A percentile compares a stretch with the other conserved stretches of the same genome.
These are phyloP conservation scores for Geotrichum bryndzae DNA, from an alignment of 1,139 yeast species.

Conservation along the genomic window DNA sequence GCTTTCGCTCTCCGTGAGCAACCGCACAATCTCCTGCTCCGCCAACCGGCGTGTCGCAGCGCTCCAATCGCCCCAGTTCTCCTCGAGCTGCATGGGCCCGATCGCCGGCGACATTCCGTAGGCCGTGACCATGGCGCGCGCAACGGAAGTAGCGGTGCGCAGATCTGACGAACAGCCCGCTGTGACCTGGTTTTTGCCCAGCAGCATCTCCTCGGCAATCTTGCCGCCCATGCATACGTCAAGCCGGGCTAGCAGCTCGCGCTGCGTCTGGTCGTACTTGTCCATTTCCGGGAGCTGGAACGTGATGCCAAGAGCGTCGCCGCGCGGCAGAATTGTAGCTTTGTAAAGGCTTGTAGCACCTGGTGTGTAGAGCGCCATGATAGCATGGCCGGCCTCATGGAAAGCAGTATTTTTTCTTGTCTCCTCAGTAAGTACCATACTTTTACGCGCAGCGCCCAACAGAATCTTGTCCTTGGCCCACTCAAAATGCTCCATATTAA, in stretches of 20 bases:
- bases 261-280: conserved; percentile 84
- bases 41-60: conserved; percentile 81
- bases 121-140: conserved; percentile 93
- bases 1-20: conserved; percentile 66
- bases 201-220: conserved; percentile 84
- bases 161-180: conserved; percentile 92
- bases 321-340: conserved; percentile 95
- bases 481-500: conserved; percentile 86
- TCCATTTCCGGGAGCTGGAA: conserved; percentile 98
- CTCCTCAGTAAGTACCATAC: conserved; percentile 96
- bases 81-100: conserved; percentile 81
- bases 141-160: conserved; percentile 82
- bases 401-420: conserved; percentile 89
- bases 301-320: conserved; percentile 92
- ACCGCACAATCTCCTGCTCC: conserved; percentile 78
- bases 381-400: conserved; percentile 99
- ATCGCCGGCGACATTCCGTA: conserved; percentile 94
- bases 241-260: conserved; percentile 82
- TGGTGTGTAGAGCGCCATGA: conserved; percentile 84
- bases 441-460: conserved; percentile 97
- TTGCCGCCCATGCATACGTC: conserved; percentile 99
- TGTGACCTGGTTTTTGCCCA: conserved; percentile 56
- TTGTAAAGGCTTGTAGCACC: conserved; percentile 95
- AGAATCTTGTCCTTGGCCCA: conserved; percentile 98
- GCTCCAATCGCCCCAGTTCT: conserved; percentile 62